Evolutionary conservation across 495 filamentous ascomycete genomes (phyloP), one percentile per base, ranked within the genome.

Genomic region (Penicillium canescens): DNA sequence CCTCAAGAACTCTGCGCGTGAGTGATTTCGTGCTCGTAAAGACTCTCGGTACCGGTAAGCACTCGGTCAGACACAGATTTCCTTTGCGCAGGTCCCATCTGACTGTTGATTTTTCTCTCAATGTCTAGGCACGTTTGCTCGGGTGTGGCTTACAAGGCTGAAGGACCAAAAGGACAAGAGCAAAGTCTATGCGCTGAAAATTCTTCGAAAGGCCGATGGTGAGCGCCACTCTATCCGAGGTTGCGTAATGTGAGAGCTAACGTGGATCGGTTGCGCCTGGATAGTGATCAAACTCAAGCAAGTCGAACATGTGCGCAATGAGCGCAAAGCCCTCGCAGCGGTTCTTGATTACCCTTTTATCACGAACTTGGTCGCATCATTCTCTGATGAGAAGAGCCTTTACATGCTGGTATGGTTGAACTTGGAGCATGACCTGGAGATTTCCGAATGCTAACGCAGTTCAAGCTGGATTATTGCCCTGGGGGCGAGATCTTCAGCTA

Each of bases 401-500:
- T 97, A 98, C 63, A 91, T 98, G 83, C 81, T 98, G 69, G 87
- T 91, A 81, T 60, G 84, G 45, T 26, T 43, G n/a, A 7, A 34
- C 1, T 28, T 26, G 24, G 24, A 49, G 12, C 18, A 36, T 3
- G 45, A 47, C 11, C 21, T 52, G 42, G 41, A 14, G 55, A 18
- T 26, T 36, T 37, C 46, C 50, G 16, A 44, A 41, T 37, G 13
- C 67, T 71, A 55, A 73, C 52, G 23, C 39, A 18, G 46, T 40
- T 23, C 39, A 56, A 89, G 73, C 84, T 96, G 61, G 91, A 96
- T 62, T 97, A 89, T 69, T 88, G 92, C 65, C 92, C 92, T 59
- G 94, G 94, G 43, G 94, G 94, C 57, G 94, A 98, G 72, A 86
- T 98, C 24, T 98, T 98, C 68, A 92, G 84, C 40, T 98, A 98